Conservation (phyloP, 2,329 filamentous ascomycete species). For the Aspergillus sp. region DNA sequence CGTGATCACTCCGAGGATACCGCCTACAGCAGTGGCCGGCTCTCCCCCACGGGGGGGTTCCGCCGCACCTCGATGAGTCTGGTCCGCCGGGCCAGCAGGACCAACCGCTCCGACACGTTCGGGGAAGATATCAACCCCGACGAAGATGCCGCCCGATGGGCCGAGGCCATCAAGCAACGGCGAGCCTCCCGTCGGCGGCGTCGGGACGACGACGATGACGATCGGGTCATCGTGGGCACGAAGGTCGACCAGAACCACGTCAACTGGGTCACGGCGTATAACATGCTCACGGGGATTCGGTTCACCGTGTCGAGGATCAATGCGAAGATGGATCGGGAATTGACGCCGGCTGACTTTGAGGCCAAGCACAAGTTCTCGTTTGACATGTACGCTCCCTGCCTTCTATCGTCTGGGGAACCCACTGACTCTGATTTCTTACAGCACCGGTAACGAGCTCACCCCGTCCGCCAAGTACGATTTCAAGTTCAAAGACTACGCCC, state of each 20-base stretch:
- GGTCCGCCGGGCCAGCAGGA: conserved; percentile 76
- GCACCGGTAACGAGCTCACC: conserved; percentile 93
- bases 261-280: conserved; percentile 97
- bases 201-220: conserved; percentile 88
- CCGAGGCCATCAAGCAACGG: conserved; percentile 89
- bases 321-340: conserved; percentile 86
- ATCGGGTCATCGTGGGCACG: conserved; percentile 85
- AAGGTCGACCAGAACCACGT: conserved; percentile 97
- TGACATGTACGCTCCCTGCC: conserved; percentile 69
- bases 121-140: conserved; percentile 82
- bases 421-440: conserved; percentile 32
- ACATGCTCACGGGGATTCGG: conserved; percentile 98
- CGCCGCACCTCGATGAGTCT: conserved; percentile 82
- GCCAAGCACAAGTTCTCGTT: conserved; percentile 98
- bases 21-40: conserved; percentile 69
- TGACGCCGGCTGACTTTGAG: conserved; percentile 89
- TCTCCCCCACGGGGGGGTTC: conserved; percentile 68
- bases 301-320: conserved; percentile 96
- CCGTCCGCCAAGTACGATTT: conserved; percentile 99
- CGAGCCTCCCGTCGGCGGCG: conserved; percentile 80
- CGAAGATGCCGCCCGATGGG: conserved; percentile 88
- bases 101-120: conserved; percentile 78
- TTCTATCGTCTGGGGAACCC: conserved; percentile 18
- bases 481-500: conserved; percentile 99
- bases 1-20: conserved; percentile 68